Evolutionary conservation across 1,284 basidiomycete genomes (phyloP).

Genomic region (Microbotryum silenes-acaulis): DNA sequence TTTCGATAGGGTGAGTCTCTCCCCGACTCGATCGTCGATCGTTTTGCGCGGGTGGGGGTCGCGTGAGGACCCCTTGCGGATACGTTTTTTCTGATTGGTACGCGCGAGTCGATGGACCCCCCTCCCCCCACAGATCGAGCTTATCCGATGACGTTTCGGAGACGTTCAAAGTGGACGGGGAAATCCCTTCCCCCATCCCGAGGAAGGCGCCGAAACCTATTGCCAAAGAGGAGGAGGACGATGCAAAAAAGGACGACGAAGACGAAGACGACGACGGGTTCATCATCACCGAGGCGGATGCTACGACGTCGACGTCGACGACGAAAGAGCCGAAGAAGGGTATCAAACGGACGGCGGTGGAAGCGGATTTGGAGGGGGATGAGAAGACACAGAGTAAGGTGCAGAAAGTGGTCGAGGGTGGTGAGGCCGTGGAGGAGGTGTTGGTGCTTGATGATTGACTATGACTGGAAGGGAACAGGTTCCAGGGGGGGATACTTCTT

Average conservation of each 20-base stretch:
- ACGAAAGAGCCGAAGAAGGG: background rate
- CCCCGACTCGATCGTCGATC: background rate
- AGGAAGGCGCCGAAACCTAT: slow-evolving; percentile 11
- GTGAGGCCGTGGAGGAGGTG: no score
- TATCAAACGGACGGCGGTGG: slow-evolving; percentile 18
- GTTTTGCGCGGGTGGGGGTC: background rate
- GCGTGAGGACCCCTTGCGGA: no score
- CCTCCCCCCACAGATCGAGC: background rate
- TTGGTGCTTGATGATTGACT: no score
- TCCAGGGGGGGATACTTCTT: no score
- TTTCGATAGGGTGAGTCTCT: background rate
- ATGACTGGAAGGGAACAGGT: no score
- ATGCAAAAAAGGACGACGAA: background rate
- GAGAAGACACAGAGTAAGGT: slow-evolving; percentile 5
- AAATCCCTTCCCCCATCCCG: slow-evolving; percentile 21
- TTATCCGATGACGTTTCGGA: slow-evolving; percentile 4
- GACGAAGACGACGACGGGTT: slow-evolving; percentile 10
- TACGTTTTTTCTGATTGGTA: background rate
- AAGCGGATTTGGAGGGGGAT: slow-evolving; percentile 14
- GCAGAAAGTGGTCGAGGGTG: background rate
- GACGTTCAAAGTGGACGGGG: slow-evolving; percentile 3
- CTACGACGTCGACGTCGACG: background rate
- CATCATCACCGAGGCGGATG: slow-evolving; percentile 1
- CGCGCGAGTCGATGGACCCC: background rate
- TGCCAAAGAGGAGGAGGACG: background rate